Percentiles rank a stretch among this genome's conserved stretches.
phyloP scores from a whole-genome alignment of 768 basidiomycete genomes.

The Albatrellus ellisii region DNA sequence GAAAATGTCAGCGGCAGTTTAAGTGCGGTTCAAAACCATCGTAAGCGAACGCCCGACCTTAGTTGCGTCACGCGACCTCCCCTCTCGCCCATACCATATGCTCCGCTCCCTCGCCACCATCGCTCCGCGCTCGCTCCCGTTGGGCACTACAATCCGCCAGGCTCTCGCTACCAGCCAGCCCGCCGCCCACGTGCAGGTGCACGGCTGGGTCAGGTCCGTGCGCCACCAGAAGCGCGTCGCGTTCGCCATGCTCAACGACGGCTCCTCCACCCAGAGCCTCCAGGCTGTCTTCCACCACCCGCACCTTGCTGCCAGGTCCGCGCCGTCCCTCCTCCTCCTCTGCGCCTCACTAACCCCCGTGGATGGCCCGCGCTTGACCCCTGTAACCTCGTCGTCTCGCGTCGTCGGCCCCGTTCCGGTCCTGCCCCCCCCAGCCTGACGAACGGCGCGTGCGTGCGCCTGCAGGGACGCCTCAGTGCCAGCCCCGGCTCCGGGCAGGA shows the following conservation, averaged over 20 bases:
- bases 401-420: neutral
- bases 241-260: slow-evolving; percentile 76
- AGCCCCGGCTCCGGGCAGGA: slow-evolving; percentile 39
- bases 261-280: slow-evolving; percentile 52
- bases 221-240: slow-evolving; percentile 81
- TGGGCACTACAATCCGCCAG: slow-evolving; percentile 13
- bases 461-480: slow-evolving; percentile 31
- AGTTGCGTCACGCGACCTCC: too few relatives aligned
- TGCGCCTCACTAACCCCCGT: too few relatives aligned
- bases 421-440: too few relatives aligned
- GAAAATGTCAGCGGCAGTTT: too few relatives aligned
- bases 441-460: slow-evolving; percentile 41
- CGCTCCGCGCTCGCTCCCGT: too few relatives aligned
- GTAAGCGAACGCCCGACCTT: too few relatives aligned
- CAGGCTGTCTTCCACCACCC: slow-evolving; percentile 63
- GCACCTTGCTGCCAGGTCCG: slow-evolving; percentile 21
- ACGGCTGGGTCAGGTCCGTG: slow-evolving; percentile 81
- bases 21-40: too few relatives aligned
- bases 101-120: too few relatives aligned
- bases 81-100: too few relatives aligned
- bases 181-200: slow-evolving; percentile 25
- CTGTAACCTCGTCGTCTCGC: too few relatives aligned
- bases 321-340: slow-evolving; percentile 1
- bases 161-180: slow-evolving; percentile 6
- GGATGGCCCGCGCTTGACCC: too few relatives aligned